Evolutionary conservation across 139 green algal genomes (phyloP), one percentile per base, ranked within the genome.

Genomic region (Coelastrella sp.): DNA sequence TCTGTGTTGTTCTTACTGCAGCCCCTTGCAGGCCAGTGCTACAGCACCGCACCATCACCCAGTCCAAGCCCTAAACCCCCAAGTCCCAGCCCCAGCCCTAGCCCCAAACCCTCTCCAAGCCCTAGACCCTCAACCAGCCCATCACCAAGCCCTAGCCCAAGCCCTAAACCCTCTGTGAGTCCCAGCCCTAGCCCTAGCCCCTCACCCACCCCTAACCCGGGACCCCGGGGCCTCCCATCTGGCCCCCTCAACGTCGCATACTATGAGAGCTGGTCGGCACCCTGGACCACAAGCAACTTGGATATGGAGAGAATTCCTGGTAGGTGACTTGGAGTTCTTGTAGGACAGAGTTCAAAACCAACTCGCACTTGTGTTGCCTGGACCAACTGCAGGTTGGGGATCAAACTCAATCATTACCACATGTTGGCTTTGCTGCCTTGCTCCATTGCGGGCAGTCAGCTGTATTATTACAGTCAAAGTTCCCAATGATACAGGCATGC

Each of bases 251-350:
- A 64, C 0, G 74, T 90, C 0, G 93, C 17, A 0, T 95, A 95
- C 85, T 95, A 92, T 56, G 74, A 95, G 76, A 85, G 17, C 23
- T 95, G 93, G 92, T 73, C 10, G 5, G 85, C 91, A 14, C 57
- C 73, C 4, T 95, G 89, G 86, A 76, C 59, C 2, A 32, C 58
- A 4, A 79, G 7, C 1, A 90, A 60, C 7, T 47, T 76, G 20
- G 60, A 77, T 23, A 68, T 95, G 23, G 92, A 86, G 57, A 94
- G 89, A 4, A 87, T 94, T 8, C 93, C 93, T 22, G 59, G 84
- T 89, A 47, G 64, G 68, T 16, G 22, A 20, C 5, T 5, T 3
- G 14, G n/a, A 8, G 6, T 0, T 16, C 10, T 71, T 10, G 10
- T 71, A 71, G 61, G 61, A 2, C 10, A 71, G 8, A 71, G 61